These are phyloP conservation scores for Colletotrichum costaricense DNA, from an alignment of 2,329 filamentous ascomycete genomes.

Conservation along the genomic window DNA sequence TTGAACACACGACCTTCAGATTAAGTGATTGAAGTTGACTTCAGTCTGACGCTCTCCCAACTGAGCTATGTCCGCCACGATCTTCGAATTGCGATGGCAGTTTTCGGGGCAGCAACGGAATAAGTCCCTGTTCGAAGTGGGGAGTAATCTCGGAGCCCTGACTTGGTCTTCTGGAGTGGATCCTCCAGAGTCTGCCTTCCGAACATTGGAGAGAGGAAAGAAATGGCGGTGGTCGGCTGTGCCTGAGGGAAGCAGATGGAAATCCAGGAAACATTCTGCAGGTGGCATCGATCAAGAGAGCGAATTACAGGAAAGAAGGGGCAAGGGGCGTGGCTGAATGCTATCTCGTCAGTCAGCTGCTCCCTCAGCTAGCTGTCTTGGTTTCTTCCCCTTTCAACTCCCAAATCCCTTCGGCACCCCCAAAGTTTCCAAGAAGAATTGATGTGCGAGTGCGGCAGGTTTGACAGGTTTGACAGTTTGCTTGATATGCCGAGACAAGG, in stretches of 20 bases:
- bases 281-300: not conserved
- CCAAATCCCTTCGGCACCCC: not conserved
- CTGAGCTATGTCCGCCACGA: conserved; percentile 35
- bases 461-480: conserved; percentile 14
- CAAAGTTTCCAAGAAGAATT: conserved; percentile 5
- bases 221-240: not conserved
- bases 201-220: not conserved
- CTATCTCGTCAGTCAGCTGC: not conserved
- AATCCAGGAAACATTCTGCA: not conserved
- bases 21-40: conserved; percentile 32
- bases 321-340: not conserved
- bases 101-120: accelerated
- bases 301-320: not conserved
- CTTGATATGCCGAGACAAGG: not conserved
- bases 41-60: conserved; percentile 36
- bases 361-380: not conserved
- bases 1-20: conserved; percentile 37
- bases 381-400: not conserved
- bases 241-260: not conserved
- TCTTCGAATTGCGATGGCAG: not conserved
- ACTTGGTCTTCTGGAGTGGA: not conserved
- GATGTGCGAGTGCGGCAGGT: conserved; percentile 5
- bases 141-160: not conserved
- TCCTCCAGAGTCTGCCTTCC: not conserved
- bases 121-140: not conserved